Percentiles rank a stretch among this genome's conserved stretches.
phyloP scores from a whole-genome alignment of 306 rosid species.

The Carpinus viminea region DNA sequence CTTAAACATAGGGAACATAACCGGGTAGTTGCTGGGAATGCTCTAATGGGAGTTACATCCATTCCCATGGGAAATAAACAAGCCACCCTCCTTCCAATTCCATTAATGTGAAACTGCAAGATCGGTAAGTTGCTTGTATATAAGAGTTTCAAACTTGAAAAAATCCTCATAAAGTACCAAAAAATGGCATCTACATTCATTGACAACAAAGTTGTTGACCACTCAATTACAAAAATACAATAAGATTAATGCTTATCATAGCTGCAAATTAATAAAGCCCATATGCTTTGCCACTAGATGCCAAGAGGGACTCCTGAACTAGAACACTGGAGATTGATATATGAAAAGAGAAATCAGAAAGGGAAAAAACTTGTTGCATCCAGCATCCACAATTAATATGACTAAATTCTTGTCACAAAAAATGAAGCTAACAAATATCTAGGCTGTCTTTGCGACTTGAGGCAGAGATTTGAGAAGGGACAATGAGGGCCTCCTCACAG shows the following conservation, averaged over 20 bases:
- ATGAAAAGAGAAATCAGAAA: neutral
- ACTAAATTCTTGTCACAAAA: neutral
- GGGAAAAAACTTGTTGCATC: neutral
- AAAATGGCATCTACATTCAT: neutral
- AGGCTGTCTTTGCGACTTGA: conserved; percentile 52
- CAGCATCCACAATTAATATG: neutral
- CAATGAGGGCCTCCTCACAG: conserved; percentile 67
- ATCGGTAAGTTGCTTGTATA: too few relatives aligned
- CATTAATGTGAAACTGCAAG: too few relatives aligned
- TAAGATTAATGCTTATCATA: neutral
- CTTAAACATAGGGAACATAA: too few relatives aligned
- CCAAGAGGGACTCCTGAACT: neutral
- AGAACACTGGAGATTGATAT: neutral
- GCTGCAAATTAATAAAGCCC: neutral
- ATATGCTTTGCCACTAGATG: neutral
- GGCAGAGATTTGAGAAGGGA: conserved; percentile 74
- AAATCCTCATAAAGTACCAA: neutral
- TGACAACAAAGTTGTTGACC: neutral
- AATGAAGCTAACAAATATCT: neutral
- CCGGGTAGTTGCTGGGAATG: too few relatives aligned
- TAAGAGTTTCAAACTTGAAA: neutral
- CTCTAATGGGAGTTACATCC: too few relatives aligned
- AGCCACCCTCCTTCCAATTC: too few relatives aligned
- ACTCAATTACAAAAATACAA: neutral
- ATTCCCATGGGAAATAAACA: too few relatives aligned